Conservation (phyloP, 2,329 filamentous ascomycete species). For the Claviceps fusiformis region DNA sequence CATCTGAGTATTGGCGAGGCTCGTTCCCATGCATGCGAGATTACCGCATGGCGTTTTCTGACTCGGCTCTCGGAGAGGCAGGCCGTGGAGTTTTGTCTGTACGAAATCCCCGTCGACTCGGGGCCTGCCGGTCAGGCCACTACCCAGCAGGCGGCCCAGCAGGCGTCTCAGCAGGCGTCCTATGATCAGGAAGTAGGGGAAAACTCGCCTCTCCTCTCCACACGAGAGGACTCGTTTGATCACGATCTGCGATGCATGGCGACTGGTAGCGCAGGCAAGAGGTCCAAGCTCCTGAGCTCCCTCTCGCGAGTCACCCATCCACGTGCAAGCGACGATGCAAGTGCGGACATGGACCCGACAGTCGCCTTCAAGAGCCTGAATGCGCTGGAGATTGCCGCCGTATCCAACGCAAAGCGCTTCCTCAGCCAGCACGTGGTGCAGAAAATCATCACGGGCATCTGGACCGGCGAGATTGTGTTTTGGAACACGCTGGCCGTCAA, state of each 20-base stretch:
- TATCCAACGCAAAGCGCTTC: constrained; percentile 73
- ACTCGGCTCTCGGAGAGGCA: constrained; percentile 58
- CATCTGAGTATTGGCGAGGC: constrained; percentile 53
- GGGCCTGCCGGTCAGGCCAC: constrained; percentile 7
- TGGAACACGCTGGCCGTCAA: constrained; percentile 68
- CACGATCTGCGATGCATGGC: constrained; percentile 12
- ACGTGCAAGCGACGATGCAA: constrained; percentile 21
- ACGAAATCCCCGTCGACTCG: constrained; percentile 47
- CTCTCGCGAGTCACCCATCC: constrained; percentile 39
- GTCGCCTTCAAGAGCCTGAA: constrained; percentile 67
- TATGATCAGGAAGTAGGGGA: constrained; percentile 33
- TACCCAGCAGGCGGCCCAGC: not conserved
- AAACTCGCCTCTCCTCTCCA: constrained; percentile 31
- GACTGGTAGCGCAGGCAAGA: constrained; percentile 28
- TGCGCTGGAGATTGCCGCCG: constrained; percentile 72
- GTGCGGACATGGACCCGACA: constrained; percentile 47
- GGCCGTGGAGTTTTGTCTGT: constrained; percentile 60
- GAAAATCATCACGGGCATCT: constrained; percentile 71
- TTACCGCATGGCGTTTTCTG: constrained; percentile 68
- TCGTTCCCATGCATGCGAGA: constrained; percentile 62
- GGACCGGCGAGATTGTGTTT: constrained; percentile 77
- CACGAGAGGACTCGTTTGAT: constrained; percentile 16
- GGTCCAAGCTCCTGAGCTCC: constrained; percentile 37
- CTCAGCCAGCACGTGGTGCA: constrained; percentile 69
- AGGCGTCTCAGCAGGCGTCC: not conserved